Conservation (phyloP, 495 filamentous ascomycete species). For the Neurospora sublineolata region DNA sequence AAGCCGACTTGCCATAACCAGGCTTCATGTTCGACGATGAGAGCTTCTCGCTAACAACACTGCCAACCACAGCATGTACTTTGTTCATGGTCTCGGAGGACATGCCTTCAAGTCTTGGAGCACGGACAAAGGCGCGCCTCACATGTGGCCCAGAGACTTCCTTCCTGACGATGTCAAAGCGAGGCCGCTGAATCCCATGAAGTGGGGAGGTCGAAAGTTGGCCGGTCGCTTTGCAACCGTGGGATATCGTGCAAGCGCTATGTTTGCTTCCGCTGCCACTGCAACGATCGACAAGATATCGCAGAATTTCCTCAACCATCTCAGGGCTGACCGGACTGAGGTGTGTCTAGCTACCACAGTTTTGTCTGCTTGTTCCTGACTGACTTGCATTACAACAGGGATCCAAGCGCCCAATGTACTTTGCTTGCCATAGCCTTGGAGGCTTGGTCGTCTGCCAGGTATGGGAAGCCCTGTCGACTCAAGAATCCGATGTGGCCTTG, state of each 20-base stretch:
- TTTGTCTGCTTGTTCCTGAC: neutral
- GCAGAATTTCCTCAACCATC: slow-evolving; percentile 4
- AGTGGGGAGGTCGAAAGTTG: neutral
- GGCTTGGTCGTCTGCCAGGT: slow-evolving; percentile 9
- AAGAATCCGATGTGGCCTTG: neutral
- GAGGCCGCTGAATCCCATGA: slow-evolving; percentile 1
- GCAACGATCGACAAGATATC: slow-evolving; percentile 7
- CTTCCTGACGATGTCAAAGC: slow-evolving; percentile 3
- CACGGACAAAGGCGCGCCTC: slow-evolving; percentile 4
- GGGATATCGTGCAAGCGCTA: slow-evolving; percentile 2
- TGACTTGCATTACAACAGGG: neutral
- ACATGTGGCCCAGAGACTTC: slow-evolving; percentile 9
- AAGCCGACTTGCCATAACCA: neutral
- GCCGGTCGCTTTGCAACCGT: slow-evolving; percentile 6
- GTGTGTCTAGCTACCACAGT: neutral
- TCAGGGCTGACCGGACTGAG: slow-evolving; percentile 5
- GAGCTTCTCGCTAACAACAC: neutral
- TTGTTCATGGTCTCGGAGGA: slow-evolving; percentile 11
- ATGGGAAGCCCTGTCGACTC: neutral
- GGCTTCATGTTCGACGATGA: neutral
- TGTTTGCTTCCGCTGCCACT: slow-evolving; percentile 2
- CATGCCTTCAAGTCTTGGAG: slow-evolving; percentile 10
- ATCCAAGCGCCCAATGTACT: slow-evolving; percentile 8
- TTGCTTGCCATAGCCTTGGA: slow-evolving; percentile 10
- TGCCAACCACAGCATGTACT: slow-evolving; percentile 4